Base-by-base conservation (phyloP, 495 filamentous ascomycete species). In the Rhizodiscina lignyota region DNA sequence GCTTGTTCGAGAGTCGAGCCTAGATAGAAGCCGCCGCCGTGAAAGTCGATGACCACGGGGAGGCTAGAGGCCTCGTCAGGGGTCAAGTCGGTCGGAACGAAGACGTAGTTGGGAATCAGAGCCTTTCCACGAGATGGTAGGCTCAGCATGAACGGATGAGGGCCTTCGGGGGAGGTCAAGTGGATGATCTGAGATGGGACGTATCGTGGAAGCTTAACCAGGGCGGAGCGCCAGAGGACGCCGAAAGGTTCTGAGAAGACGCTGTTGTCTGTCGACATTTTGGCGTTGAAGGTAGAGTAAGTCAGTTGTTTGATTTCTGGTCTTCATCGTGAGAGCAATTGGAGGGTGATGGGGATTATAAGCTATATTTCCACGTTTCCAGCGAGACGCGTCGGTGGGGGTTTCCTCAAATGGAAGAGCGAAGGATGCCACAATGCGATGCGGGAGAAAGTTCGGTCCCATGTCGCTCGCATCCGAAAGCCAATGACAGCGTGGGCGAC, bases 231-330 rank as follows among this genome's bases (percentile, higher is more conserved):
- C 48, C 48, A 51, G 41, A 49, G 48, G 30, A 51, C 41, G 32
- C 37, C 23, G 20, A 38, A 51, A 2, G 48, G 48, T 53, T 55
- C 69, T 4, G 70, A 69, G 18, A 85, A 83, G 55, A 79, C 84
- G 49, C 55, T 86, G 4, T 83, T 86, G n/a, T n/a, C n/a, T n/a
- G n/a, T n/a, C n/a, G n/a, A n/a, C n/a, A n/a, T n/a, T n/a, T n/a
- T n/a, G n/a, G n/a, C n/a, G n/a, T n/a, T n/a, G n/a, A n/a, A n/a
- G n/a, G n/a, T n/a, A n/a, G n/a, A n/a, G n/a, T n/a, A n/a, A n/a
- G n/a, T n/a, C n/a, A n/a, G n/a, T n/a, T n/a, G n/a, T n/a, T n/a
- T n/a, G n/a, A n/a, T n/a, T n/a, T n/a, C n/a, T n/a, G n/a, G n/a
- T n/a, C n/a, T n/a, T n/a, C n/a, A n/a, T n/a, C n/a, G n/a, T n/a